These are phyloP conservation scores for Leucocoprinus birnbaumii DNA, from an alignment of 768 basidiomycete genomes.

Conservation along the genomic window DNA sequence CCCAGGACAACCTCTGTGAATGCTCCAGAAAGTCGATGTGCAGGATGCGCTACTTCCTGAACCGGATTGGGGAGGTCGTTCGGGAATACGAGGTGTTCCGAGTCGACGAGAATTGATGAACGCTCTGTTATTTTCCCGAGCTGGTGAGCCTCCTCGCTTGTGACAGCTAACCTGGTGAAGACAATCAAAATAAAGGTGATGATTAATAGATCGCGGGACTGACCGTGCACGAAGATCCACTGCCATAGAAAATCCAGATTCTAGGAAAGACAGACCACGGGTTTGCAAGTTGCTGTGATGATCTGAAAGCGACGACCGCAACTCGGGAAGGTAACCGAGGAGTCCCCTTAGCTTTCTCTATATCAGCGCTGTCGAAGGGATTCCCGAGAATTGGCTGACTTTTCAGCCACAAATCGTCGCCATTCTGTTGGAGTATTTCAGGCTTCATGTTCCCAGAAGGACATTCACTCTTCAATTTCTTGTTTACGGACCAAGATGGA, in stretches of 20 bases:
- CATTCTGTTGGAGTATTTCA: conserved; percentile 56
- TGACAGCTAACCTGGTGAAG: conserved; percentile 15
- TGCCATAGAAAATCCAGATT: conserved; percentile 73
- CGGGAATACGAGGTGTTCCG: conserved; percentile 19
- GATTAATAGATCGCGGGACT: conserved; percentile 22
- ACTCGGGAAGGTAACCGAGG: conserved; percentile 57
- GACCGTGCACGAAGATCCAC: conserved; percentile 63
- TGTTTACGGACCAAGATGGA: conserved; percentile 80
- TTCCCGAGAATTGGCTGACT: conserved; percentile 49
- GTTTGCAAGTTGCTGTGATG: conserved; percentile 85
- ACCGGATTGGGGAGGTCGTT: conserved; percentile 15
- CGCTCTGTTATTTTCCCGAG: neutral
- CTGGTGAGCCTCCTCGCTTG: neutral
- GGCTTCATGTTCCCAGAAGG: conserved; percentile 71
- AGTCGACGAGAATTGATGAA: conserved; percentile 12
- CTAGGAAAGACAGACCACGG: conserved; percentile 74
- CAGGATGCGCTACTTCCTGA: conserved; percentile 17
- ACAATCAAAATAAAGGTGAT: conserved; percentile 6
- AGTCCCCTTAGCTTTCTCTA: conserved; percentile 58
- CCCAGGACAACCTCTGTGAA: conserved; percentile 23
- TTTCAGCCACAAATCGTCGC: conserved; percentile 58
- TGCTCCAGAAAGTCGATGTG: conserved; percentile 29
- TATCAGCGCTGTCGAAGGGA: conserved; percentile 17
- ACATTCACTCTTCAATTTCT: conserved; percentile 80
- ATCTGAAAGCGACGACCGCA: conserved; percentile 56